These are phyloP conservation scores for Psilocybe azurescens DNA, from an alignment of 768 basidiomycete species.

Conservation along the genomic window DNA sequence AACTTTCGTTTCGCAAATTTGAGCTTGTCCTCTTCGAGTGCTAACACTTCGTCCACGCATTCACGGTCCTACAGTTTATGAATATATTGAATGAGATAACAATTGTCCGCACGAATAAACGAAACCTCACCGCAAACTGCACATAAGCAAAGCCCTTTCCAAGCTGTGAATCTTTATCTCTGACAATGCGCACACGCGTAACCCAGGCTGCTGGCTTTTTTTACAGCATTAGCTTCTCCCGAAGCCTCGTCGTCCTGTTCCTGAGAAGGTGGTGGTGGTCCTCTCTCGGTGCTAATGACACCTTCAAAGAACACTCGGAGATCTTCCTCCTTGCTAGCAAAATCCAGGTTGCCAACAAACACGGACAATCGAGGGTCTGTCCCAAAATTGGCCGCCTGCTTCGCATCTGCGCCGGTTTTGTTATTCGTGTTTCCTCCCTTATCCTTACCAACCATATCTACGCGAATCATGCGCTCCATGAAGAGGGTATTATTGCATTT, in stretches of 20 bases:
- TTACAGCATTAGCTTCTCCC: conserved; percentile 11
- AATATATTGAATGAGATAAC: background rate
- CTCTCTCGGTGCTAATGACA: conserved; percentile 72
- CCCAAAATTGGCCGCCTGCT: conserved; percentile 31
- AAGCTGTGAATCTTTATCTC: conserved; percentile 90
- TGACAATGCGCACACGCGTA: conserved; percentile 82
- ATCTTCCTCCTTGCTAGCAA: conserved; percentile 90
- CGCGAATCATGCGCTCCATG: conserved; percentile 78
- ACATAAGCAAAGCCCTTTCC: conserved; percentile 97
- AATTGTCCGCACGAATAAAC: conserved; percentile 3
- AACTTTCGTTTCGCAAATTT: conserved; percentile 94
- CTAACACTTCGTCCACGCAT: conserved; percentile 92
- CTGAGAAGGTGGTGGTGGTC: conserved; percentile 46
- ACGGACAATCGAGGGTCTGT: conserved; percentile 82
- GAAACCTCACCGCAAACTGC: conserved; percentile 72
- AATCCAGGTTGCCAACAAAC: conserved; percentile 94
- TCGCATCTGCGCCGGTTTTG: conserved; percentile 24
- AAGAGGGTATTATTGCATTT: conserved; percentile 74
- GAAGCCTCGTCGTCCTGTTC: conserved; percentile 30
- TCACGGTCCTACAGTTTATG: conserved; percentile 69
- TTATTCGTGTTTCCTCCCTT: conserved; percentile 15
- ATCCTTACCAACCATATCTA: conserved; percentile 64
- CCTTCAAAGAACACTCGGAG: conserved; percentile 87
- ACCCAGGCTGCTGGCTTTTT: conserved; percentile 67
- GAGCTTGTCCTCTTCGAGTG: conserved; percentile 75